A percentile compares a stretch with the other conserved stretches of the same genome.
These are phyloP conservation scores for Eimeria tenella DNA, from an alignment of 169 alveolate species.

Conservation along the genomic window DNA sequence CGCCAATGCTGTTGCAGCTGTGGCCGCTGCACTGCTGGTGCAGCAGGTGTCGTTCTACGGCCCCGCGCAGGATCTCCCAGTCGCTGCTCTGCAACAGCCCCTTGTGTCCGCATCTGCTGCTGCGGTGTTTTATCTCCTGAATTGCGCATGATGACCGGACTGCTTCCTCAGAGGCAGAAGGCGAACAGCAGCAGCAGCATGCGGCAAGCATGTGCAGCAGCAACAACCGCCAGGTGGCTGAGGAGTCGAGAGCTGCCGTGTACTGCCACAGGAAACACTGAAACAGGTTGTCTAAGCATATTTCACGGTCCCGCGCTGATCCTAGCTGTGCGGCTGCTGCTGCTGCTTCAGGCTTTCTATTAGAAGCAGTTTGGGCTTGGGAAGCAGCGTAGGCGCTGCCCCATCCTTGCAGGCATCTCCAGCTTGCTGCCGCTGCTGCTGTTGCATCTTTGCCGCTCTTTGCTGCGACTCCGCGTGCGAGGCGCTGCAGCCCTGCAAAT, in stretches of 20 bases:
- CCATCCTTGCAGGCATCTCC: slow-evolving; percentile 68
- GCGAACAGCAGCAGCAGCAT: slow-evolving; percentile 34
- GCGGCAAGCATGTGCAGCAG: slow-evolving; percentile 68
- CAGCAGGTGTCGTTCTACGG: slow-evolving; percentile 23
- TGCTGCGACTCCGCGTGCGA: slow-evolving; percentile 35
- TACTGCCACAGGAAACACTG: slow-evolving; percentile 73
- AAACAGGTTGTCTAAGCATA: neutral
- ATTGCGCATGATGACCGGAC: neutral
- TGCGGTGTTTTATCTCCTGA: neutral
- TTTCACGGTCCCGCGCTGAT: neutral
- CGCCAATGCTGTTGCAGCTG: neutral
- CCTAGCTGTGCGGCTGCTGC: neutral
- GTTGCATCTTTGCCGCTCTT: neutral
- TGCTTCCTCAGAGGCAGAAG: neutral
- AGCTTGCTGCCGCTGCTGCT: slow-evolving; percentile 71
- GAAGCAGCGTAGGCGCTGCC: slow-evolving; percentile 71
- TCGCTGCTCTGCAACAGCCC: neutral
- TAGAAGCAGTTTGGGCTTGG: neutral
- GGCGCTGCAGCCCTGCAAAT: slow-evolving; percentile 42
- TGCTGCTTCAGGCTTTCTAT: neutral
- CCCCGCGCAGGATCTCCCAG: slow-evolving; percentile 63
- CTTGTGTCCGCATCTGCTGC: neutral
- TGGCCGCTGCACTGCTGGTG: neutral
- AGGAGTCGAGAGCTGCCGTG: slow-evolving; percentile 45
- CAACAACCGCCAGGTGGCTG: slow-evolving; percentile 49